Conservation (phyloP, 495 filamentous ascomycete genomes). For the Parachaetomium inaequale region DNA sequence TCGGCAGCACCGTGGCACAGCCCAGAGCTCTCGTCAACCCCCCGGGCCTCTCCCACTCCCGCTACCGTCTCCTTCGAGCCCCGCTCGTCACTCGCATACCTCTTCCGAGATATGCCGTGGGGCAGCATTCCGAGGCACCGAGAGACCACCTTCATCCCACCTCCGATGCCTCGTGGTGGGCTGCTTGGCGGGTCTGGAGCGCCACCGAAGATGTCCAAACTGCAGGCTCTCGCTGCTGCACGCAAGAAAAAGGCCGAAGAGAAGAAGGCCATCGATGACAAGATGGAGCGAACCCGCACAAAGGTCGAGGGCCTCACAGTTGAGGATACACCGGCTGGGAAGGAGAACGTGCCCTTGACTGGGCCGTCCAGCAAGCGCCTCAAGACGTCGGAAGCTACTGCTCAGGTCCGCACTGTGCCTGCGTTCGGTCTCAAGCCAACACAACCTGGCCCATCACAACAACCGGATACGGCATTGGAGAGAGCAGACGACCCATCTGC, state of each 20-base stretch:
- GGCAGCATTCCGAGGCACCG: slow-evolving; percentile 68
- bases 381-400: slow-evolving; percentile 28
- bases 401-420: slow-evolving; percentile 21
- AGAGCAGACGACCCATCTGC: slow-evolving; percentile 1
- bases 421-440: slow-evolving; percentile 19
- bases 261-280: slow-evolving; percentile 41
- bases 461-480: background rate
- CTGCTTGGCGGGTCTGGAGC: slow-evolving; percentile 71
- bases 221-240: slow-evolving; percentile 83
- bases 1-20: background rate
- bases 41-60: background rate
- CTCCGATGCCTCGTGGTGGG: slow-evolving; percentile 56
- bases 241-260: slow-evolving; percentile 80
- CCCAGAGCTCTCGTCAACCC: background rate
- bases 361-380: slow-evolving; percentile 31
- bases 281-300: slow-evolving; percentile 30
- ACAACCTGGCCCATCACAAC: slow-evolving; percentile 6
- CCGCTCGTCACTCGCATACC: slow-evolving; percentile 30
- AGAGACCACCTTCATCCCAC: slow-evolving; percentile 63
- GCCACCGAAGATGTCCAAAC: slow-evolving; percentile 76
- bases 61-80: background rate
- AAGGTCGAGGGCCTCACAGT: slow-evolving; percentile 30
- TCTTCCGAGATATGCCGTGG: slow-evolving; percentile 88
- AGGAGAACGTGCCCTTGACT: slow-evolving; percentile 24
- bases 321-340: slow-evolving; percentile 12